Evolutionary conservation across 345 rosid genomes (phyloP), one percentile per base, ranked within the genome.

Genomic region (Noccaea bulbosa): DNA sequence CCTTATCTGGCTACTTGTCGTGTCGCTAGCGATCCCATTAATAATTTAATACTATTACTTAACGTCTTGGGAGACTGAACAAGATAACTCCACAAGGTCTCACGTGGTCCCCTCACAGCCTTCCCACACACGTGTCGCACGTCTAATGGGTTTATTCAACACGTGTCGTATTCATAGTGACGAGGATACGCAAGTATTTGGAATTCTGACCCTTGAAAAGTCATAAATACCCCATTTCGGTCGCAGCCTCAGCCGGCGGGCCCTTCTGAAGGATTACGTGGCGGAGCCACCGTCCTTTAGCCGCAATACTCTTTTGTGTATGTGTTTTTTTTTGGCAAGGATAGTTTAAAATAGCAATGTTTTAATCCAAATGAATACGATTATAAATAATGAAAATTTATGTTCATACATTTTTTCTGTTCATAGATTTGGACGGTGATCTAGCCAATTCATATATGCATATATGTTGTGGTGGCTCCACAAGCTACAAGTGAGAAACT

Each of bases 11-110:
- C 8, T 40, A 58, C 60, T 66, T 50, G 62, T 69, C 69, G 58
- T 46, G 59, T 68, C 45, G 59, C 43, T 54, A 68, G 58, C 74
- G 37, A 27, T 68, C 57, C 70, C 65, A 74, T 69, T 68, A 67
- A 61, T n/a, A n/a, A n/a, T n/a, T n/a, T n/a, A n/a, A n/a, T n/a
- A n/a, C n/a, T 58, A 33, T 74, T 52, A 62, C 74, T 75, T 69
- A 62, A 69, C 74, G 78, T 68, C 78, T 75, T 75, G 74, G 78
- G 70, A 75, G 74, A 62, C 70, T 75, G 78, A 75, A 68, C 64
- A 62, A 75, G 69, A 75, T 75, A 75, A 68, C 46, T 45, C 78
- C 63, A 30, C 57, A 68, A 62, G 58, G 69, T 24, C 52, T 62
- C 58, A 62, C 64, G 57, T 75, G 74, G 78, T 75, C 74, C 74